Evolutionary conservation across 345 rosid genomes (phyloP), one percentile per base, ranked within the genome.

Genomic region (Melastoma malabathricum): DNA sequence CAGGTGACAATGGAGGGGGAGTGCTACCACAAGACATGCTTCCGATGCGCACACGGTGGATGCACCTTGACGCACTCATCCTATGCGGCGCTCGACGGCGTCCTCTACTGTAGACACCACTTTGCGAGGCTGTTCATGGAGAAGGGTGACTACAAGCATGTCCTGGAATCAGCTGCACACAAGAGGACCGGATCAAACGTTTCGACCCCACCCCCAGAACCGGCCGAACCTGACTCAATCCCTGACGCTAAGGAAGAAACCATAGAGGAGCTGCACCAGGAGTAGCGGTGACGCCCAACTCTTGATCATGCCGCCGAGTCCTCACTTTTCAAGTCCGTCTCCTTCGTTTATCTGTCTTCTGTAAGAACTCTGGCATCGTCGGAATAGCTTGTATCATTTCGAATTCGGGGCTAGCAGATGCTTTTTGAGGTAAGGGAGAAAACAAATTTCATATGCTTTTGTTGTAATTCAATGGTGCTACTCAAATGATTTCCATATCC

Each of bases 1-100:
- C 62, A 86, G 95, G 82, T 87, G 71, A 81, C 85, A 3, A 56
- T 87, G 76, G 96, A 87, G 72, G 86, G 79, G 60, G 94, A 87
- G 57, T 69, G 73, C 44, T 87, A 74, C 68, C 96, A 87, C 83
- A 87, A 82, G 75, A 64, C 88, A 55, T 87, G 96, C 72, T 87
- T 87, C 82, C 79, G 73, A 56, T 87, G 96, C 50, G 79, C 88
- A 12, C 87, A 74, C 46, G 94, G 90, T 15, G 87, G 96, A 6
- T 87, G 90, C 60, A 49, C 80, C 1, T 65, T 84, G 47, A 81
- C 90, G 14, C 85, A 83, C 41, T 79, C 94, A 15, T 70, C 79
- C 48, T 87, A 81, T 49, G 90, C 94, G 12, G 78, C 94, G 19
- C 78, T 81, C 25, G 87, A 84, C 54, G 94, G 96, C 38, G 70